Conservation (phyloP, 306 rosid species). For the Begonia fuchsioides region DNA sequence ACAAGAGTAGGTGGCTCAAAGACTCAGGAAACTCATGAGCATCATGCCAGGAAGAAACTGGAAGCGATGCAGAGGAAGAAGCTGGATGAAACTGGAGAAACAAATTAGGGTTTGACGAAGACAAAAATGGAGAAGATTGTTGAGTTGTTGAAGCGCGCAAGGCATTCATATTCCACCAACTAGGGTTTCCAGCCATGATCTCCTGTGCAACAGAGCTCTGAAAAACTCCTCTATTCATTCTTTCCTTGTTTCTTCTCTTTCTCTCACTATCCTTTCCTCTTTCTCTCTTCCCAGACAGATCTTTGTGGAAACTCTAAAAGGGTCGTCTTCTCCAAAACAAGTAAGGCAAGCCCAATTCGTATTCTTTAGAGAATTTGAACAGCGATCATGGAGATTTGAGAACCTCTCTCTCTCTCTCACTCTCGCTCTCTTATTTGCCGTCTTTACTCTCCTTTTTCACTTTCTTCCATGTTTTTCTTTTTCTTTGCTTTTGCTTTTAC, state of each 20-base stretch:
- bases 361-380: slow-evolving; percentile 45
- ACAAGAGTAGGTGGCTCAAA: slow-evolving; percentile 91
- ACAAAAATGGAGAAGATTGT: slow-evolving; percentile 9
- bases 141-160: slow-evolving; percentile 33
- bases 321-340: slow-evolving; percentile 30
- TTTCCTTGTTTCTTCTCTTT: slow-evolving; percentile 3
- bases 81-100: slow-evolving; percentile 26
- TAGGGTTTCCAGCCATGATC: slow-evolving; percentile 79
- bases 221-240: slow-evolving; percentile 68
- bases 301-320: slow-evolving; percentile 50
- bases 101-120: slow-evolving; percentile 17
- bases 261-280: slow-evolving; percentile 12
- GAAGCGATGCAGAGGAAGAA: slow-evolving; percentile 23
- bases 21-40: slow-evolving; percentile 70
- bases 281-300: slow-evolving; percentile 17
- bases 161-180: slow-evolving; percentile 75
- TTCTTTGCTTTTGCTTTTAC: slow-evolving; percentile 35
- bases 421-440: slow-evolving; percentile 31
- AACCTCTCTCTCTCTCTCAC: slow-evolving; percentile 17
- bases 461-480: slow-evolving; percentile 15
- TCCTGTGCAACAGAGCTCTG: slow-evolving; percentile 90
- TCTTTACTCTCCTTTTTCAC: slow-evolving; percentile 19
- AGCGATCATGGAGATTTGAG: slow-evolving; percentile 53
- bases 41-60: slow-evolving; percentile 48
- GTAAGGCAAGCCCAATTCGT: slow-evolving; percentile 25